phyloP scores from a whole-genome alignment of 768 basidiomycete species.

The Trametes maxima region DNA sequence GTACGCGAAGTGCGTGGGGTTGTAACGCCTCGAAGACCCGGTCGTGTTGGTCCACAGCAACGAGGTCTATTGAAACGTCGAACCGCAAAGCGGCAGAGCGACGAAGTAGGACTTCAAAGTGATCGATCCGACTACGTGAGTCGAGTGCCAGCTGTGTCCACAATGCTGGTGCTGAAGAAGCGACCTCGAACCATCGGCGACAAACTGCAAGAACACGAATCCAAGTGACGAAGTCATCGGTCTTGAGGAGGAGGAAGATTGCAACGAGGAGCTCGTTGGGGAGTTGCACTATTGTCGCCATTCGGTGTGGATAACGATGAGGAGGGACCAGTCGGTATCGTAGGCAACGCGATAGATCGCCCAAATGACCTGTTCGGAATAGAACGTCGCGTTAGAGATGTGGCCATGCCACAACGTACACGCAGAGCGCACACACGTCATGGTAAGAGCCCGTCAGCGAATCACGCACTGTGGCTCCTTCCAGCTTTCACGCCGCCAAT shows the following conservation, averaged over 20 bases:
- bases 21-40: neutral
- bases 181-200: constrained; percentile 7
- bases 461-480: too few species aligned
- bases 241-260: neutral
- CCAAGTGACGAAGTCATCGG: neutral
- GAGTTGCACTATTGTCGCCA: neutral
- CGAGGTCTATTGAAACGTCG: neutral
- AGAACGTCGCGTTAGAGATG: too few species aligned
- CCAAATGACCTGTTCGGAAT: too few species aligned
- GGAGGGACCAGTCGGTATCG: neutral
- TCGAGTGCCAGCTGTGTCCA: neutral
- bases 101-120: neutral
- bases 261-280: constrained; percentile 3
- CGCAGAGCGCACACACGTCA: too few species aligned
- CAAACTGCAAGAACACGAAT: neutral
- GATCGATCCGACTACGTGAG: neutral
- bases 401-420: too few species aligned
- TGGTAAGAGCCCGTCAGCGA: too few species aligned
- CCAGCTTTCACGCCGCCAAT: too few species aligned
- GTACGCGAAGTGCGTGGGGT: neutral
- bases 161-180: neutral
- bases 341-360: too few species aligned
- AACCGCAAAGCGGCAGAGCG: neutral
- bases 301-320: neutral
- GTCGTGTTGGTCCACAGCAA: neutral